A percentile compares a stretch with the other conserved stretches of the same genome.
Evolutionary conservation across 352 stramenopile species (phyloP).

Genomic region (Phytophthora cajani): DNA sequence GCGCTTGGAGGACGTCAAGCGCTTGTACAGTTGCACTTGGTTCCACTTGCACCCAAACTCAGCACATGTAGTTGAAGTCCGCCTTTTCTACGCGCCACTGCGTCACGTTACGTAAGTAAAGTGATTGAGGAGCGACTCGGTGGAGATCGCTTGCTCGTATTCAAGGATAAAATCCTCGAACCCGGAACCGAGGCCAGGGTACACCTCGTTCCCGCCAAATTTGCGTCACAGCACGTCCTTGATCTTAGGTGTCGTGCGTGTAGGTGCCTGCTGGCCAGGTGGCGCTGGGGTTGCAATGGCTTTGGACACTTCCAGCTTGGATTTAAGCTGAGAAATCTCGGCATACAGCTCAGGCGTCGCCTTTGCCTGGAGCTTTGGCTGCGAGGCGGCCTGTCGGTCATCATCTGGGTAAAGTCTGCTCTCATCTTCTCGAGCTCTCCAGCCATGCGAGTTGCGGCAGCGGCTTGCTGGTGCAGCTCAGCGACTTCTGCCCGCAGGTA

Average conservation of each 20-base stretch:
- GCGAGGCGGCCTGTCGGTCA: background rate
- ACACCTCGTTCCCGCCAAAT: conserved; percentile 8
- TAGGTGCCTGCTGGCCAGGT: background rate
- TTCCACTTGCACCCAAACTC: background rate
- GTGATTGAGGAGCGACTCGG: conserved; percentile 2
- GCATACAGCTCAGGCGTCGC: background rate
- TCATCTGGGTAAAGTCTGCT: background rate
- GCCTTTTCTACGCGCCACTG: conserved; percentile 8
- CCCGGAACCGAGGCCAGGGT: background rate
- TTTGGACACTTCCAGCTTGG: background rate
- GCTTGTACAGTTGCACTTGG: no score
- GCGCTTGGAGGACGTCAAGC: no score
- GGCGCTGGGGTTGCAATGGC: background rate
- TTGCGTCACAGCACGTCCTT: conserved; percentile 3
- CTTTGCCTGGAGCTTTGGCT: background rate
- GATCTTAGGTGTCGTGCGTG: background rate
- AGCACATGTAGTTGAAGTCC: conserved; percentile 1
- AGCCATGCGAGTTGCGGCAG: no score
- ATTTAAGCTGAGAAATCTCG: conserved; percentile 2
- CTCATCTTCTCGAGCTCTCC: background rate
- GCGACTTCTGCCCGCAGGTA: background rate
- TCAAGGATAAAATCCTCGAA: conserved; percentile 19
- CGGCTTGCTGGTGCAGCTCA: background rate
- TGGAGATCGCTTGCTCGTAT: conserved; percentile 9
- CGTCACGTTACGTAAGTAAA: conserved; percentile 8